phyloP scores from a whole-genome alignment of 495 filamentous ascomycete genomes.

The Apodospora peruviana region DNA sequence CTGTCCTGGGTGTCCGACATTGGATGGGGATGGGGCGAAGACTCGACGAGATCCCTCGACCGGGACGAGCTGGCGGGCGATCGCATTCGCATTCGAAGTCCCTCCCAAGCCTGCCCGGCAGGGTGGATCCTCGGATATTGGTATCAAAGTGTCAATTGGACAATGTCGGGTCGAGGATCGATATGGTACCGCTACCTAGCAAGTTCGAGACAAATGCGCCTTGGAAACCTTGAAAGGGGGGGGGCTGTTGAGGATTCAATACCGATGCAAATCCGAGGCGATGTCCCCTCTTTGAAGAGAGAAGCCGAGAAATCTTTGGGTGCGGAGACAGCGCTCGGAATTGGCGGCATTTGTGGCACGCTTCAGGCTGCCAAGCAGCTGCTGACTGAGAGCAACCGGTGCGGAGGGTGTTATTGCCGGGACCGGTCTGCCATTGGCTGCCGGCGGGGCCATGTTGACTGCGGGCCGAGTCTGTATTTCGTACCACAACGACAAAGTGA shows the following conservation, averaged over 20 bases:
- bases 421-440: not conserved
- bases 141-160: not conserved
- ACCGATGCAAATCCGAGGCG: slow-evolving; percentile 32
- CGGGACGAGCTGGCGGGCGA: not conserved
- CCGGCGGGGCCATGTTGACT: no score
- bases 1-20: slow-evolving; percentile 34
- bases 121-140: not conserved
- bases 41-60: not conserved
- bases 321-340: slow-evolving; percentile 14
- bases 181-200: not conserved
- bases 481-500: no score
- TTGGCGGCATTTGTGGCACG: slow-evolving; percentile 9
- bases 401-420: not conserved
- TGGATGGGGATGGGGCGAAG: not conserved
- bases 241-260: slow-evolving; percentile 12
- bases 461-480: no score
- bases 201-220: not conserved
- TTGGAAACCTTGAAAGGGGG: not conserved
- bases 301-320: slow-evolving; percentile 20
- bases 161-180: not conserved
- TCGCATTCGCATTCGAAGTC: no score
- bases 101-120: no score
- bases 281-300: slow-evolving; percentile 7
- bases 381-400: not conserved
- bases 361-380: not conserved